These are phyloP conservation scores for Arthroderma uncinatum DNA, from an alignment of 2,329 filamentous ascomycete genomes.

Conservation along the genomic window DNA sequence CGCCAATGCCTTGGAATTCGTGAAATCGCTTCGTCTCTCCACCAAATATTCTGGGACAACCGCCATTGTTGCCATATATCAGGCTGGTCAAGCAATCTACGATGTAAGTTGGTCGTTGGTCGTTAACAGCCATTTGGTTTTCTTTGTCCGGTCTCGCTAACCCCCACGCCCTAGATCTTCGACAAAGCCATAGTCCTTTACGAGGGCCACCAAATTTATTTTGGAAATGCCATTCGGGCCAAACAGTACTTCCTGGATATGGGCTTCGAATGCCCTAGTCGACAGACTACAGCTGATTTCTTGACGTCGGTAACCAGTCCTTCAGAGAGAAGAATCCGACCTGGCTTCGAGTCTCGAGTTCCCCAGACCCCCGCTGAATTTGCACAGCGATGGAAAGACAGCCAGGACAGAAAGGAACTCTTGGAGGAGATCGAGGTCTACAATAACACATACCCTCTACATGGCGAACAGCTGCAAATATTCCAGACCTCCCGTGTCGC, in stretches of 20 bases:
- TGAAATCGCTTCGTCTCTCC: slow-evolving; percentile 61
- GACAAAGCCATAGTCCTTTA: slow-evolving; percentile 80
- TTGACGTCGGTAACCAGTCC: slow-evolving; percentile 72
- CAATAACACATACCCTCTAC: slow-evolving; percentile 33
- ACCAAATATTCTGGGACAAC: slow-evolving; percentile 75
- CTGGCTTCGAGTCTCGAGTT: slow-evolving; percentile 42
- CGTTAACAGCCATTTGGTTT: slow-evolving; percentile 5
- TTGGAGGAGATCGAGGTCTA: slow-evolving; percentile 36
- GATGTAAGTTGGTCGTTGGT: slow-evolving; percentile 23
- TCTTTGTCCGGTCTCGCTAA: slow-evolving; percentile 6
- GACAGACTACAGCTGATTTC: slow-evolving; percentile 73
- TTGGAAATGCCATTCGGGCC: slow-evolving; percentile 57
- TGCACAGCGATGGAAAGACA: slow-evolving; percentile 46
- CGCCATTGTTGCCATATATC: slow-evolving; percentile 77
- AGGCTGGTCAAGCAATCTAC: slow-evolving; percentile 74
- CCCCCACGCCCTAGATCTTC: slow-evolving; percentile 42
- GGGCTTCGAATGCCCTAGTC: slow-evolving; percentile 61
- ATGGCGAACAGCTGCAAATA: slow-evolving; percentile 11
- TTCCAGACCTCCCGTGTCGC: slow-evolving; percentile 27
- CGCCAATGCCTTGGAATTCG: slow-evolving; percentile 55
- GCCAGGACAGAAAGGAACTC: slow-evolving; percentile 36
- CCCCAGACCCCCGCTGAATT: slow-evolving; percentile 64
- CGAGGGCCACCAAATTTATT: slow-evolving; percentile 63
- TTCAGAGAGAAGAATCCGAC: slow-evolving; percentile 64
- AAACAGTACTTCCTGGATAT: slow-evolving; percentile 64